Conservation (phyloP, 495 filamentous ascomycete species). For the Aspergillus nanangensis region DNA sequence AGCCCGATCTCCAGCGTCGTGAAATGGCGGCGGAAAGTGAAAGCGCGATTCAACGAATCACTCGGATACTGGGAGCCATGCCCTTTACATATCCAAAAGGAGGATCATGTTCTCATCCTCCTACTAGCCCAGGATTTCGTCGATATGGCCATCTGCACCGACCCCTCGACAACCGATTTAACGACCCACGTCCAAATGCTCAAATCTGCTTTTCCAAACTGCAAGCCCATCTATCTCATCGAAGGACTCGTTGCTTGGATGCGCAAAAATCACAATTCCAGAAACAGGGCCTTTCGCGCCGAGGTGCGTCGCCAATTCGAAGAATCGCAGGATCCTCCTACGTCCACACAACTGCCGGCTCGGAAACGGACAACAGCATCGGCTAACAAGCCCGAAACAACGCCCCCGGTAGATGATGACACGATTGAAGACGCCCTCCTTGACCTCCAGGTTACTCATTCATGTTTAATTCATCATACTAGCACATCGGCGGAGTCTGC, state of each 20-base stretch:
- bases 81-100: constrained; percentile 48
- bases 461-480: constrained; percentile 71
- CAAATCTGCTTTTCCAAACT: constrained; percentile 46
- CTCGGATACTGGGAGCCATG: constrained; percentile 65
- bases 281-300: constrained; percentile 63
- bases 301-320: constrained; percentile 56
- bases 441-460: constrained; percentile 63
- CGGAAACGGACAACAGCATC: constrained; percentile 33
- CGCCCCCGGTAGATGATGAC: constrained; percentile 62
- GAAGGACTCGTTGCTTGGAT: constrained; percentile 66
- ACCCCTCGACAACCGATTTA: constrained; percentile 36
- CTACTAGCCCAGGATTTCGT: constrained; percentile 66
- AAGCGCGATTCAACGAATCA: constrained; percentile 56
- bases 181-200: constrained; percentile 43
- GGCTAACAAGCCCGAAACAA: constrained; percentile 38
- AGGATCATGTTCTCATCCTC: constrained; percentile 65
- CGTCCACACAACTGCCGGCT: constrained; percentile 13
- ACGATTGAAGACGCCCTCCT: constrained; percentile 71
- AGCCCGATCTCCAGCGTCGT: constrained; percentile 56
- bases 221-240: constrained; percentile 68
- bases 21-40: constrained; percentile 71
- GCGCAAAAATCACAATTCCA: constrained; percentile 62
- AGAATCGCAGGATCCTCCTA: constrained; percentile 15
- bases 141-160: constrained; percentile 45
- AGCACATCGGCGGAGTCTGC: constrained; percentile 57